A percentile compares a stretch with the other conserved stretches of the same genome.
Evolutionary conservation across 2,329 filamentous ascomycete species (phyloP).

Genomic region (Periconia digitata): DNA sequence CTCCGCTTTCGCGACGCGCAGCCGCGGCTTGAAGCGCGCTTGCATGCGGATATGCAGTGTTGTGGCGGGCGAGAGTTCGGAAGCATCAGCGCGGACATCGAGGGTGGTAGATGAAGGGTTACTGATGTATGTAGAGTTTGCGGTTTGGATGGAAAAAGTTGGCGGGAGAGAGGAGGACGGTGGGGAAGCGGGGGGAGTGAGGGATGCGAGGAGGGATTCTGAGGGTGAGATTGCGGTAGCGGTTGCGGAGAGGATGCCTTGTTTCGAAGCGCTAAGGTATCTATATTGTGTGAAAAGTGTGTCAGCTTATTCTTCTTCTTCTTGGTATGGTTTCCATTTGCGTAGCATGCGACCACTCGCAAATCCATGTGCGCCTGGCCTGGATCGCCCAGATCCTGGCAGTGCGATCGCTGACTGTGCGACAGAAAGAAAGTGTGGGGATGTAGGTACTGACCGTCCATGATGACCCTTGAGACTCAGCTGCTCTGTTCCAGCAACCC

Average conservation of each 20-base stretch:
- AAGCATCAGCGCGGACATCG: constrained; percentile 76
- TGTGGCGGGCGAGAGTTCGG: constrained; percentile 65
- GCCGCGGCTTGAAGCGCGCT: constrained; percentile 83
- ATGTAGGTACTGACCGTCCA: constrained; percentile 60
- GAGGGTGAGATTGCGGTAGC: constrained; percentile 80
- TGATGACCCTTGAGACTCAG: constrained; percentile 89
- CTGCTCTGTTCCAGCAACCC: constrained; percentile 76
- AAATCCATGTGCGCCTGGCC: too few species aligned
- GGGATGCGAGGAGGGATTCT: constrained; percentile 75
- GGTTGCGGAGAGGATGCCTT: constrained; percentile 74
- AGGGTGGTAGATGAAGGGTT: constrained; percentile 52
- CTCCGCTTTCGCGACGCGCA: constrained; percentile 79
- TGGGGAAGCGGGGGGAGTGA: constrained; percentile 62
- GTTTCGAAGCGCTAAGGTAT: constrained; percentile 84
- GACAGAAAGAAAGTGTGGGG: not conserved
- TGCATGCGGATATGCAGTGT: constrained; percentile 88
- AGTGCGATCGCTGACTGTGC: too few species aligned
- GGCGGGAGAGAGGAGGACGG: constrained; percentile 64
- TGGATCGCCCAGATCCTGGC: too few species aligned
- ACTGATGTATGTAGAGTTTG: constrained; percentile 70
- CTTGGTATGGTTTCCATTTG: not conserved
- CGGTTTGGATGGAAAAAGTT: constrained; percentile 74
- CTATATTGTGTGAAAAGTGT: constrained; percentile 49
- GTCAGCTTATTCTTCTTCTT: not conserved
- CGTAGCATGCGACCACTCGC: too few species aligned